Percentiles rank a stretch among this genome's conserved stretches.
Evolutionary conservation across 1,284 basidiomycete species (phyloP).

Genomic region (Pholiota adiposa): DNA sequence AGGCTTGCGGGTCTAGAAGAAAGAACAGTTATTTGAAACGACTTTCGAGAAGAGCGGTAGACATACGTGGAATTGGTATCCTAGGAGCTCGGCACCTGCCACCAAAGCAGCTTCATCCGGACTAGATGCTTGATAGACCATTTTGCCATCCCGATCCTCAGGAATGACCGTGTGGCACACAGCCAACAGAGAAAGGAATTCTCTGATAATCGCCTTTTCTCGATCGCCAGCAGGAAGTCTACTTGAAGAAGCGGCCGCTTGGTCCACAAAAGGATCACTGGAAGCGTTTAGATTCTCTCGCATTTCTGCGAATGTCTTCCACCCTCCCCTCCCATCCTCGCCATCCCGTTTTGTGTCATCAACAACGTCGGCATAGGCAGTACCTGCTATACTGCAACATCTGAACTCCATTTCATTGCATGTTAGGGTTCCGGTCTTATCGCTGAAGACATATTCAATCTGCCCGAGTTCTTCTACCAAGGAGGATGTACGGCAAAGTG

Average conservation of each 20-base stretch:
- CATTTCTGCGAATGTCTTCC: conserved; percentile 81
- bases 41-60: background rate
- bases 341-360: conserved; percentile 80
- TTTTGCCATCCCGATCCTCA: conserved; percentile 86
- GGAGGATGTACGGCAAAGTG: conserved; percentile 94
- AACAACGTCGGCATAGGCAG: conserved; percentile 87
- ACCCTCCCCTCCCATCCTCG: conserved; percentile 69
- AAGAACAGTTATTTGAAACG: conserved; percentile 1
- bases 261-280: conserved; percentile 60
- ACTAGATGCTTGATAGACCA: conserved; percentile 94
- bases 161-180: conserved; percentile 99
- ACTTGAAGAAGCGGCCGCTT: conserved; percentile 39
- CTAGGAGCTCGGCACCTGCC: conserved; percentile 89
- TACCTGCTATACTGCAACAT: conserved; percentile 88
- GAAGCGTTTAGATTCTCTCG: conserved; percentile 52
- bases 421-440: conserved; percentile 98
- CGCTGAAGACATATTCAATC: conserved; percentile 98
- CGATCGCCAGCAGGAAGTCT: conserved; percentile 35
- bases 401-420: conserved; percentile 99
- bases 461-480: conserved; percentile 98
- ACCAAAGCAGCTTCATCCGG: conserved; percentile 98
- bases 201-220: conserved; percentile 68
- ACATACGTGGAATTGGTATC: conserved; percentile 92
- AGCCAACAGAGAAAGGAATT: conserved; percentile 91
- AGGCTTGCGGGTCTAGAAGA: conserved; percentile 85